Percentiles rank a stretch among this genome's conserved stretches.
Conservation (phyloP, 108 stramenopile genomes). For the Aurantiochytrium sp. region DNA sequence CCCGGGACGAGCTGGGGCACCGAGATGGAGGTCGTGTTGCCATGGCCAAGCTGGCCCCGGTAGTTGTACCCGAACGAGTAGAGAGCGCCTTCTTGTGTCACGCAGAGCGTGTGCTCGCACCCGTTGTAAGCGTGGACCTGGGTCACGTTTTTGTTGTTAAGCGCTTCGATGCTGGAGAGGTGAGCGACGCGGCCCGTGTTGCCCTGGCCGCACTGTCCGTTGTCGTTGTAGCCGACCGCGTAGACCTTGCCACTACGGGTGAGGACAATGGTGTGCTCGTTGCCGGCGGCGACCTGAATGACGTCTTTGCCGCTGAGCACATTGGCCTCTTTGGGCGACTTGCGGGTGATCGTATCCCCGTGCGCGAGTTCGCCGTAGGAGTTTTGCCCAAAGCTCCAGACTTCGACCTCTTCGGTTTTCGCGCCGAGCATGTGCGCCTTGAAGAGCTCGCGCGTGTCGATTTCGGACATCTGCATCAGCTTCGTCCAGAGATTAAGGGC, state of each 20-base stretch:
- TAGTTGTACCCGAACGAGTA: slow-evolving; percentile 61
- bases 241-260: slow-evolving; percentile 43
- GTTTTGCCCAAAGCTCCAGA: slow-evolving; percentile 63
- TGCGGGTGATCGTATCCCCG: slow-evolving; percentile 46
- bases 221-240: slow-evolving; percentile 62
- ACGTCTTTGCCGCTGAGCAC: slow-evolving; percentile 41
- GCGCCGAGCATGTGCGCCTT: slow-evolving; percentile 10
- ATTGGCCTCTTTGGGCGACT: slow-evolving; percentile 38
- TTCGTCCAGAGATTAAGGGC: not conserved
- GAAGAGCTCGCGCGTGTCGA: not conserved
- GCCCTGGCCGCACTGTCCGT: slow-evolving; percentile 61
- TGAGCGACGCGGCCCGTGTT: slow-evolving; percentile 46
- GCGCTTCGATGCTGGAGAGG: slow-evolving; percentile 26
- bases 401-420: slow-evolving; percentile 35
- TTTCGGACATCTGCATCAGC: not conserved
- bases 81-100: slow-evolving; percentile 43
- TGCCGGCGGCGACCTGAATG: slow-evolving; percentile 58
- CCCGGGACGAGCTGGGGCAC: slow-evolving; percentile 46
- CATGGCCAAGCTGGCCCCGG: slow-evolving; percentile 51
- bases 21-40: slow-evolving; percentile 43
- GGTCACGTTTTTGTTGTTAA: slow-evolving; percentile 29
- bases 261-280: slow-evolving; percentile 59
- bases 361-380: slow-evolving; percentile 59
- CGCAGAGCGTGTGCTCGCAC: slow-evolving; percentile 56
- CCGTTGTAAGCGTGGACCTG: slow-evolving; percentile 60